Base-by-base conservation (phyloP, 441 rosid species). In the Gossypium laxum region DNA sequence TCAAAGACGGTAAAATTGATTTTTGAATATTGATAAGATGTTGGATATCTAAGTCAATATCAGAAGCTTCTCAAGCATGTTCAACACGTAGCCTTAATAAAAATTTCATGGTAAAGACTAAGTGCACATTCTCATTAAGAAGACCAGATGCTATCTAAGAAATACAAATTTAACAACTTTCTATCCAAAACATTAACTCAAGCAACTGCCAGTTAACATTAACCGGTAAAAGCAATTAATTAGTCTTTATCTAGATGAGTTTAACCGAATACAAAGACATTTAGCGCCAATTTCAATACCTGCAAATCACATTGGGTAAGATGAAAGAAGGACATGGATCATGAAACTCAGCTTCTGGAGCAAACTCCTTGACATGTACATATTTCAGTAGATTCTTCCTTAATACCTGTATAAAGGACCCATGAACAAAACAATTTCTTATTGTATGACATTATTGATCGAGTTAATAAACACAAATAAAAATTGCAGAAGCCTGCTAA, bases 251-350 rank as follows among this genome's bases (percentile, higher is more conserved):
- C 58, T 28, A 48, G 15, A 67, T 15, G 26, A 43, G 18, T n/a
- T 32, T 22, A 10, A 4, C 19, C 22, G 43, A 38, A 54, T 26
- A 21, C 19, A 45, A 2, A 51, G 26, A 32, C 32, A 66, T 45
- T 8, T n/a, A 15, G 45, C 14, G 28, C 4, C 52, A n/a, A 54
- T 19, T 61, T 21, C 57, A 38, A 26, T 85, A 93, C 96, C 97
- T 91, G 98, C 97, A 92, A 74, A 90, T 87, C 63, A 94, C 96
- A 68, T 89, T 90, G 28, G 97, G 91, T 71, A 90, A 77, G 80
- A 87, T 78, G 71, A 89, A 94, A 74, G 96, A 89, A 51, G 88
- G 86, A 64, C 86, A 85, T 24, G 89, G 87, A 82, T 85, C 87
- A 62, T 58, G 81, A 82, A 90, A 90, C 75, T 88, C 94, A 2